phyloP scores from a whole-genome alignment of 352 stramenopile genomes.

The Pythium aphanidermatum region DNA sequence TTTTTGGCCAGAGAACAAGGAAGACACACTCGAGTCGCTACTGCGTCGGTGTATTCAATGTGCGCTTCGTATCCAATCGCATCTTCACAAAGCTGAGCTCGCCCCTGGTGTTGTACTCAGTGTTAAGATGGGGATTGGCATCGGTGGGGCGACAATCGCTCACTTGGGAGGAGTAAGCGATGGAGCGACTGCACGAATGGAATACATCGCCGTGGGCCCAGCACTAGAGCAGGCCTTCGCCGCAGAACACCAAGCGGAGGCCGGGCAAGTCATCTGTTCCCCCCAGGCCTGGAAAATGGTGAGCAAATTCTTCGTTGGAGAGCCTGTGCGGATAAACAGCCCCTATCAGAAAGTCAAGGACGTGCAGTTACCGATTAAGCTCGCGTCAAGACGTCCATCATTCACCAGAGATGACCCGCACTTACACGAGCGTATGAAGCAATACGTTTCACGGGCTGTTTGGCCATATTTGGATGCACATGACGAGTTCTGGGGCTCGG shows the following conservation, averaged over 20 bases:
- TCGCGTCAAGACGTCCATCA: conserved; percentile 62
- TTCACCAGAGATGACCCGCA: conserved; percentile 73
- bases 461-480: conserved; percentile 89
- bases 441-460: conserved; percentile 89
- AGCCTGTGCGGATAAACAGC: conserved; percentile 24
- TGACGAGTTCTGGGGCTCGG: conserved; percentile 91
- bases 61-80: conserved; percentile 86
- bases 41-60: conserved; percentile 84
- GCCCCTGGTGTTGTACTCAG: conserved; percentile 84
- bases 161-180: conserved; percentile 89
- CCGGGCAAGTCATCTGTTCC: conserved; percentile 89
- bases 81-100: conserved; percentile 83
- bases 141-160: conserved; percentile 80
- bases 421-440: conserved; percentile 83
- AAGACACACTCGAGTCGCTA: conserved; percentile 81
- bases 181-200: conserved; percentile 69
- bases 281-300: conserved; percentile 75
- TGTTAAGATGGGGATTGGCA: conserved; percentile 93
- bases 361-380: conserved; percentile 54
- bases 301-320: conserved; percentile 51
- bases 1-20: conserved; percentile 90
- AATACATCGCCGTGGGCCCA: conserved; percentile 89
- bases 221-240: conserved; percentile 90
- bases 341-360: conserved; percentile 52
- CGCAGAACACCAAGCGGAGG: conserved; percentile 79